Percentiles rank a stretch among this genome's conserved stretches.
Conservation (phyloP, 192 early-diverging fungal species). For the Chytriomyces confervae region DNA sequence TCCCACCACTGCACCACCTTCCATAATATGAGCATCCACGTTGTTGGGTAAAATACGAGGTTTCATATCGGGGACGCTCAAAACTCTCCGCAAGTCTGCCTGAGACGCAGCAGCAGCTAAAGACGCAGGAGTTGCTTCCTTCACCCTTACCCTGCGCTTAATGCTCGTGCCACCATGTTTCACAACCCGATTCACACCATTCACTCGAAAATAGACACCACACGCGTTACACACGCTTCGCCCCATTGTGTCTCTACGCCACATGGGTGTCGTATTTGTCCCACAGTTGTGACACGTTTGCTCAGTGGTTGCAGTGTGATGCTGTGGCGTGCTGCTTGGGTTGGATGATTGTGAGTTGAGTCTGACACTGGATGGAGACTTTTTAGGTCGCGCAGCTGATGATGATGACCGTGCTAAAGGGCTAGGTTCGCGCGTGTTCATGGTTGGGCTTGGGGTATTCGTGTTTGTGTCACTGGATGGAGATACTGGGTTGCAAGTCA, state of each 20-base stretch:
- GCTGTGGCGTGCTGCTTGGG: not conserved
- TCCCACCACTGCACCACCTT: not conserved
- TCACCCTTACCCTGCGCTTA: constrained; percentile 12
- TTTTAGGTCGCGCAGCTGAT: no score
- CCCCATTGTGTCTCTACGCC: constrained; percentile 51
- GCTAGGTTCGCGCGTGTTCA: no score
- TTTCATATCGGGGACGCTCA: constrained; percentile 9
- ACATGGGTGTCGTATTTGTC: constrained; percentile 38
- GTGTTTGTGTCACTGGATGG: no score
- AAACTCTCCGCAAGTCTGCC: constrained; percentile 1
- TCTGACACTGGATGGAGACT: no score
- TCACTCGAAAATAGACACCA: constrained; percentile 81
- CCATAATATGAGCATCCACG: not conserved
- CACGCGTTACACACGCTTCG: constrained; percentile 85
- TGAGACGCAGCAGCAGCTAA: not conserved
- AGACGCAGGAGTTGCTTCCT: constrained; percentile 6
- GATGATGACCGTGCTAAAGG: no score
- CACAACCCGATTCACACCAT: constrained; percentile 71
- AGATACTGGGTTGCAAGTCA: no score
- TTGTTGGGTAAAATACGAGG: not conserved
- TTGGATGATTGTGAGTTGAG: not conserved
- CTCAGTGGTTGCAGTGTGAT: not conserved
- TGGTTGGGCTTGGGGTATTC: no score
- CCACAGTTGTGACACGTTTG: constrained; percentile 5
- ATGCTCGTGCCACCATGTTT: constrained; percentile 62